Evolutionary conservation across 176 grass and related monocot species (phyloP).

Genomic region (Coix lacrymajobi): DNA sequence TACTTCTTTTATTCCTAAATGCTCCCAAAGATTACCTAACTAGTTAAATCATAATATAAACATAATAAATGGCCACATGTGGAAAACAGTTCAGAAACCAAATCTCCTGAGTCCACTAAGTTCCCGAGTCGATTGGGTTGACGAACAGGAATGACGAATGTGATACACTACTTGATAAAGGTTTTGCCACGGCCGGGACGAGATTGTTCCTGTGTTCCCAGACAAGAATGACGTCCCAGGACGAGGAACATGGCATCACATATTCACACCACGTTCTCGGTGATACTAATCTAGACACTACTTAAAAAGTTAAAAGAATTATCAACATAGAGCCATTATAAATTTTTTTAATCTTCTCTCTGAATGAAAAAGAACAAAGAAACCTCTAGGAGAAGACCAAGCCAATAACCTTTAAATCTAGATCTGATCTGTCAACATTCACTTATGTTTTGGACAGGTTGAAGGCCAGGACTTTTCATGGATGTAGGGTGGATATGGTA

Average conservation of each 20-base stretch:
- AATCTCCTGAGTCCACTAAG: background rate
- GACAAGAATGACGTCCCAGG: background rate
- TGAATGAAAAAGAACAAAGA: background rate
- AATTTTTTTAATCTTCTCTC: background rate
- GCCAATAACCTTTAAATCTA: background rate
- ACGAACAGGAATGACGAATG: background rate
- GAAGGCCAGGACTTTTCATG: background rate
- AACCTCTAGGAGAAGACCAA: background rate
- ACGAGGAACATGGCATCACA: background rate
- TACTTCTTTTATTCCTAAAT: conserved; percentile 14
- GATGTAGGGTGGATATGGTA: background rate
- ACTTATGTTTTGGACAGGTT: background rate
- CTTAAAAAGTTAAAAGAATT: background rate
- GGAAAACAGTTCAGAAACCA: background rate
- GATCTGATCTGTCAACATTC: background rate
- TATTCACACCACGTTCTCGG: background rate
- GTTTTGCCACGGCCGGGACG: background rate
- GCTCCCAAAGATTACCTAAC: background rate
- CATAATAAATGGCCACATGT: background rate
- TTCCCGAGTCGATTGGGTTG: background rate
- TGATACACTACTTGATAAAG: background rate
- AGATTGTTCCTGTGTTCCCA: background rate
- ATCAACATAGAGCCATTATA: background rate
- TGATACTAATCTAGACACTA: background rate
- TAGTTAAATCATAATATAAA: background rate